A percentile compares a stretch with the other conserved stretches of the same genome.
Conservation (phyloP, 1,284 basidiomycete species). For the Puccinia coronata region DNA sequence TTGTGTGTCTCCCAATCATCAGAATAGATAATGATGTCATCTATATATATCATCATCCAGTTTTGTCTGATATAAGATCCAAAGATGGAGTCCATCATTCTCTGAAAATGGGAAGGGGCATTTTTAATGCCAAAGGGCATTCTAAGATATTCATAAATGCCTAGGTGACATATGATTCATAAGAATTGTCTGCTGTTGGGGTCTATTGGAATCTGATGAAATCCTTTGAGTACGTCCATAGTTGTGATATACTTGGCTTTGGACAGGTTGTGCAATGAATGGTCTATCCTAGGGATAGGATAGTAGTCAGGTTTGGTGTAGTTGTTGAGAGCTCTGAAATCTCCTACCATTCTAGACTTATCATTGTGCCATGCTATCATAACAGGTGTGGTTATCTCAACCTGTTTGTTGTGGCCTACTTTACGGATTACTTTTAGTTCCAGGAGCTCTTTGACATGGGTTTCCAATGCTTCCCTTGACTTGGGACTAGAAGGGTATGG, state of each 20-base stretch:
- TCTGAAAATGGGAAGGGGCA: conserved; percentile 40
- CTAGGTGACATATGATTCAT: conserved; percentile 21
- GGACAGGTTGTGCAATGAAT: not conserved
- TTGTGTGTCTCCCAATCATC: not conserved
- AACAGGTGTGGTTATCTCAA: not conserved
- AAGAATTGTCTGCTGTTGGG: too few relatives aligned
- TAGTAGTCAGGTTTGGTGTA: conserved; percentile 13
- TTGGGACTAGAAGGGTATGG: conserved; percentile 5
- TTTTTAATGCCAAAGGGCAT: too few relatives aligned
- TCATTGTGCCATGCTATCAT: too few relatives aligned
- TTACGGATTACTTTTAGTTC: not conserved
- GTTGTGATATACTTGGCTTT: conserved; percentile 3
- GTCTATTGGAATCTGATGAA: conserved; percentile 11
- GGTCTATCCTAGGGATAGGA: conserved; percentile 12
- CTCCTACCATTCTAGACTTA: too few relatives aligned
- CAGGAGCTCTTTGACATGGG: conserved; percentile 6
- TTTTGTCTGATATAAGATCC: not conserved
- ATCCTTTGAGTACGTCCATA: conserved; percentile 24
- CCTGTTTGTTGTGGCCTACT: not conserved
- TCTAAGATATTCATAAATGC: not conserved
- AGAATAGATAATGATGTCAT: conserved; percentile 23
- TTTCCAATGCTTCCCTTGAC: not conserved
- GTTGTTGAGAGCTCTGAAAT: conserved; percentile 13
- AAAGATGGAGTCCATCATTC: conserved; percentile 37
- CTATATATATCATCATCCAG: conserved; percentile 26